Evolutionary conservation across 2,329 filamentous ascomycete genomes (phyloP), one percentile per base, ranked within the genome.

Genomic region (Fusarium cicatricum): DNA sequence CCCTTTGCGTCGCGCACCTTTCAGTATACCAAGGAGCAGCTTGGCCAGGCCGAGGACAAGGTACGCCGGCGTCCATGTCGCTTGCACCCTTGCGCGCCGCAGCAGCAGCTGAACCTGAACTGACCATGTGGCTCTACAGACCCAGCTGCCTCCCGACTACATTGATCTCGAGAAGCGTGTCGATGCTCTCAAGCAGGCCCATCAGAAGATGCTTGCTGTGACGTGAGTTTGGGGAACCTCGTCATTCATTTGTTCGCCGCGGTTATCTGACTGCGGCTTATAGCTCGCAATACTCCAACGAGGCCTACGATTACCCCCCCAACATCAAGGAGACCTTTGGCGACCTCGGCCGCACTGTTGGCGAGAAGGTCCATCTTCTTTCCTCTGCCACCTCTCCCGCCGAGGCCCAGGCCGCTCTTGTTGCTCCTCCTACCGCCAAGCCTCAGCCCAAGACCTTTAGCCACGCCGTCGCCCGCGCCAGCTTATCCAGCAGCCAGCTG

Each of bases 241-340:
- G n/a, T 23, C 17, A 31, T 26, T 39, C 23, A 23, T 34, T 44
- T 33, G 40, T 36, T 15, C n/a, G 15, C 36, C 29, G 26, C 29
- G 21, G 28, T 12, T 15, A 28, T 21, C 29, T 38, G 26, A 32
- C 29, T 74, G 16, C 17, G 46, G 32, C 50, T 46, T 39, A 57
- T 73, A 96, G 92, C 69, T 93, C 91, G 64, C 92, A 97, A 82
- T 99, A 97, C 81, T 87, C 90, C 44, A 92, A 95, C 79, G 95
- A 90, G 78, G 80, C 86, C 65, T 90, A 90, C 75, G 95, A 99
- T 79, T 99, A 99, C 79, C 95, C 94, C 44, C 91, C 93, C 71
- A 98, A 99, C 80, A 91, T 98, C 78, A 93, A 93, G 78, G 95
- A 99, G 82, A 97, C 92, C 62, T 97, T 99, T 82, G 90, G 91